Conservation (phyloP, 306 rosid species). For the Casuarina glauca region DNA sequence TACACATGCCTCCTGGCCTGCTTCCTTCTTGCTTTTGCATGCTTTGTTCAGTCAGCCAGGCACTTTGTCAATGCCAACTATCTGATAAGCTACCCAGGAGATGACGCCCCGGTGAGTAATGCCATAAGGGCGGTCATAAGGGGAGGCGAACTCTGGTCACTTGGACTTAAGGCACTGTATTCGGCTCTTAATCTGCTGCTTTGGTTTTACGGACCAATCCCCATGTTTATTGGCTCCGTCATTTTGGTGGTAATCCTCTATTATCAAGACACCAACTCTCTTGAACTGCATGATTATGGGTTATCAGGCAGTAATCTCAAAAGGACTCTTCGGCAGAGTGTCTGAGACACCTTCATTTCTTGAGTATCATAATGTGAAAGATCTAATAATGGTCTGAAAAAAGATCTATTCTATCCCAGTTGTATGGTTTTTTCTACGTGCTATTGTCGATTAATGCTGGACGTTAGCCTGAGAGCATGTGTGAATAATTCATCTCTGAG, state of each 20-base stretch:
- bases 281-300: slow-evolving; percentile 34
- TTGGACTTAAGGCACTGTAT: slow-evolving; percentile 73
- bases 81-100: slow-evolving; percentile 60
- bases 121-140: slow-evolving; percentile 67
- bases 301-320: neutral
- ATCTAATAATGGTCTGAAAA: neutral
- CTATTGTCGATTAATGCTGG: neutral
- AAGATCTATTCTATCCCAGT: too few species aligned
- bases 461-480: neutral
- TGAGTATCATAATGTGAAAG: neutral
- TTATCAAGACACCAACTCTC: slow-evolving; percentile 58
- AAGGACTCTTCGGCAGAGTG: too few species aligned
- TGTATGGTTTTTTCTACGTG: neutral
- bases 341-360: neutral
- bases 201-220: slow-evolving; percentile 92
- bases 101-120: slow-evolving; percentile 43
- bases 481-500: neutral
- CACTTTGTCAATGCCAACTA: slow-evolving; percentile 80
- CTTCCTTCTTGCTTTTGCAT: slow-evolving; percentile 70
- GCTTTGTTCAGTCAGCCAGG: slow-evolving; percentile 74
- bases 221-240: slow-evolving; percentile 64
- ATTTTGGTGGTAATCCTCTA: slow-evolving; percentile 48
- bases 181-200: slow-evolving; percentile 67
- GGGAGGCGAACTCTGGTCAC: slow-evolving; percentile 76
- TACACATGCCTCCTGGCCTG: slow-evolving; percentile 59